Evolutionary conservation across 2,329 filamentous ascomycete species (phyloP).

Genomic region (Davidsoniella eucalypti): DNA sequence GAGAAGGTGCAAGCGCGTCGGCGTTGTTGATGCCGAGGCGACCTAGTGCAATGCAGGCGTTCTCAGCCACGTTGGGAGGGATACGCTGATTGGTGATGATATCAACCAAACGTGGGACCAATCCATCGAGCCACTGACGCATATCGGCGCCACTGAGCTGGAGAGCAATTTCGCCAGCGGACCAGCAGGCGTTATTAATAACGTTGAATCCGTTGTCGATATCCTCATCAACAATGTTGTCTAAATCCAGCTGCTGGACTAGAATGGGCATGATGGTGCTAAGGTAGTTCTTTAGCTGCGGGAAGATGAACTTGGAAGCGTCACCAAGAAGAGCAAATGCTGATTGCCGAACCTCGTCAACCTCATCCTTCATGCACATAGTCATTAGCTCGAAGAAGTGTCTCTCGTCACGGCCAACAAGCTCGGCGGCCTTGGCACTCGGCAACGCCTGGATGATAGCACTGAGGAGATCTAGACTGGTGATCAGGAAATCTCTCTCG

Average conservation of each 20-base stretch:
- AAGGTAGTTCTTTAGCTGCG: slow-evolving; percentile 59
- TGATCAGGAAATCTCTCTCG: slow-evolving; percentile 94
- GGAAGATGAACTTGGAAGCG: slow-evolving; percentile 83
- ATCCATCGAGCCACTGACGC: slow-evolving; percentile 56
- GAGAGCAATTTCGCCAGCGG: slow-evolving; percentile 79
- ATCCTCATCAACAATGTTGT: slow-evolving; percentile 59
- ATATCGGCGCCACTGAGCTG: slow-evolving; percentile 53
- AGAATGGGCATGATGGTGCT: slow-evolving; percentile 61
- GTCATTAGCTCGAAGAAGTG: slow-evolving; percentile 80
- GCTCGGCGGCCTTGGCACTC: slow-evolving; percentile 51
- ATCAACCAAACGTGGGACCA: slow-evolving; percentile 61
- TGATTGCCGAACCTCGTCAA: slow-evolving; percentile 88
- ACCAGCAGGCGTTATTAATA: slow-evolving; percentile 98
- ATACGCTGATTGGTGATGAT: slow-evolving; percentile 78
- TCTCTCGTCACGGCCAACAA: slow-evolving; percentile 61
- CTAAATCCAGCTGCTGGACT: slow-evolving; percentile 75
- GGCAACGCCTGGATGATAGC: slow-evolving; percentile 84
- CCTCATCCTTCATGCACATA: slow-evolving; percentile 81
- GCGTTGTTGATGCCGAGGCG: slow-evolving; percentile 68
- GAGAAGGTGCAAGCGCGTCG: slow-evolving; percentile 58
- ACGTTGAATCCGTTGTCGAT: slow-evolving; percentile 78
- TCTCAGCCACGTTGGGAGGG: slow-evolving; percentile 76
- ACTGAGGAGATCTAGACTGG: slow-evolving; percentile 82
- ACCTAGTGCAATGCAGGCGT: slow-evolving; percentile 83
- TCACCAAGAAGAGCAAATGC: slow-evolving; percentile 90